Percentiles rank a stretch among this genome's conserved stretches.
These are phyloP conservation scores for Vitis hybrid DNA, from an alignment of 177 flowering plant species.

Conservation along the genomic window DNA sequence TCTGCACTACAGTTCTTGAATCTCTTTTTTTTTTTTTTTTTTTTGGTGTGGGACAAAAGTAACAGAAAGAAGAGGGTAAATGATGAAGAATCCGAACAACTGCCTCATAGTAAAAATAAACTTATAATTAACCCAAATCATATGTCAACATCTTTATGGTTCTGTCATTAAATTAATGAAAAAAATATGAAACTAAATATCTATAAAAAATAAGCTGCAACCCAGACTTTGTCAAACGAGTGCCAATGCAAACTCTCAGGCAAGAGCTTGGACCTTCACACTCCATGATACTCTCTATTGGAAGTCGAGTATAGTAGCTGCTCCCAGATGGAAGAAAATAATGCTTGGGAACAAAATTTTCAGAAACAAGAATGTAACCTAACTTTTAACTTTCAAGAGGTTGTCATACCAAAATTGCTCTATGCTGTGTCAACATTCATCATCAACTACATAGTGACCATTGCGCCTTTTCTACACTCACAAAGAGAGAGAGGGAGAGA, in stretches of 20 bases:
- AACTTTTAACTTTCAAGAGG: neutral
- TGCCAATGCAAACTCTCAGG: too few species aligned
- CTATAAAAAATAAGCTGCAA: too few species aligned
- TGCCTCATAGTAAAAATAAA: too few species aligned
- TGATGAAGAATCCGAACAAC: neutral
- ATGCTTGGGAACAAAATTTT: neutral
- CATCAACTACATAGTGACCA: neutral
- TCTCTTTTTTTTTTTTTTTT: neutral
- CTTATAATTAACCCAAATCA: too few species aligned
- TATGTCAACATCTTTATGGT: neutral
- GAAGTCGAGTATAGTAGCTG: neutral
- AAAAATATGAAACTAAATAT: neutral
- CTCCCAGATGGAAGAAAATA: neutral
- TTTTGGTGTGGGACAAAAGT: neutral
- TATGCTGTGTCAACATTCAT: neutral
- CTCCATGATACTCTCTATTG: neutral
- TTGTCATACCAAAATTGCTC: neutral
- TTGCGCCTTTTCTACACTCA: neutral
- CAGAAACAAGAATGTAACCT: neutral
- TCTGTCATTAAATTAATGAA: neutral
- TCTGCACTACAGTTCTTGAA: neutral
- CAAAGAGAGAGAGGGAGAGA: neutral
- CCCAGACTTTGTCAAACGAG: neutral
- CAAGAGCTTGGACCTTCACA: neutral
- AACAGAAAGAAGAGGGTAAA: neutral